A percentile compares a stretch with the other conserved stretches of the same genome.
Conservation (phyloP, 176 grass and related monocot genomes). For the Paspalum notatum region DNA sequence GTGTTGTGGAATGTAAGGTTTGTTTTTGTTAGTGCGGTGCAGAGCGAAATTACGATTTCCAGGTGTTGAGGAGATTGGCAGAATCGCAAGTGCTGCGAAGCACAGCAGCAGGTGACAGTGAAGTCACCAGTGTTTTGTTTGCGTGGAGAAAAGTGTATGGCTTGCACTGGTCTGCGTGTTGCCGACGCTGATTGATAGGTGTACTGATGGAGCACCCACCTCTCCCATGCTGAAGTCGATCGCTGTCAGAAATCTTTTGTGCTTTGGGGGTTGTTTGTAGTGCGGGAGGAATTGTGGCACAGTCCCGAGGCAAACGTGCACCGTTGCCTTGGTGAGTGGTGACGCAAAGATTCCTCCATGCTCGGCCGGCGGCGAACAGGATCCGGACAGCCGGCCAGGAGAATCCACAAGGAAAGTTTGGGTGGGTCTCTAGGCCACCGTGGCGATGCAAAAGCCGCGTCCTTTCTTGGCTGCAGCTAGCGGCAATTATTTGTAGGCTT, state of each 20-base stretch:
- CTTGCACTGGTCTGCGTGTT: too few species aligned
- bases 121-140: not conserved
- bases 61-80: not conserved
- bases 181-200: too few species aligned
- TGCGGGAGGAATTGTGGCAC: not conserved
- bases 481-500: slow-evolving; percentile 23
- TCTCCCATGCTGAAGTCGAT: too few species aligned
- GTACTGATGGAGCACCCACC: too few species aligned
- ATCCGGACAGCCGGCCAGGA: not conserved
- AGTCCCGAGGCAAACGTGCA: not conserved
- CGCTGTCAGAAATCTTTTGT: too few species aligned
- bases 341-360: not conserved
- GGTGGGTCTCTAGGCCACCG: not conserved
- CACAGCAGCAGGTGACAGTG: not conserved
- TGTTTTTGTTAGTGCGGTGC: not conserved
- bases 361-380: not conserved
- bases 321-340: not conserved
- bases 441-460: not conserved
- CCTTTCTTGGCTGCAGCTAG: not conserved
- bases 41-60: slow-evolving; percentile 11
- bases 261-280: not conserved
- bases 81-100: not conserved
- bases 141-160: too few species aligned
- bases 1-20: not conserved
- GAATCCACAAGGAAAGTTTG: not conserved